These are phyloP conservation scores for Circinella umbellata DNA, from an alignment of 371 early-diverging fungal genomes.

Conservation along the genomic window DNA sequence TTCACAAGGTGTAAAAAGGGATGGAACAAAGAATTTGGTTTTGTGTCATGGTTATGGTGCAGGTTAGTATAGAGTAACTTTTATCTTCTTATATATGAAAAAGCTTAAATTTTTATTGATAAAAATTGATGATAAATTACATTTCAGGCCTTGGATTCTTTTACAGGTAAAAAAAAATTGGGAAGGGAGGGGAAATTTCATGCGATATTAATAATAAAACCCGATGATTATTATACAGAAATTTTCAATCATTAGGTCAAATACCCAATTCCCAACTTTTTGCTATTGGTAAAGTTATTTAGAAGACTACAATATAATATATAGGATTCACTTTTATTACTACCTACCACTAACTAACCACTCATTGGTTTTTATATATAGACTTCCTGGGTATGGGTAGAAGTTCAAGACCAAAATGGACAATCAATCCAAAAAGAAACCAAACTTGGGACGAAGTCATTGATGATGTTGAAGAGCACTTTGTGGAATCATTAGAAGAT, in stretches of 20 bases:
- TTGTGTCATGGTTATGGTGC: constrained; percentile 93
- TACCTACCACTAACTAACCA: background rate
- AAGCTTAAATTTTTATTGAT: background rate
- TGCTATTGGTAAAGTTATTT: constrained; percentile 54
- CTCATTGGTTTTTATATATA: background rate
- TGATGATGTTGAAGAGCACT: constrained; percentile 78
- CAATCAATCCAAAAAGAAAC: constrained; percentile 34
- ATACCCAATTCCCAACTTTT: constrained; percentile 74
- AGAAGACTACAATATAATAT: background rate
- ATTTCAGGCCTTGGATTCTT: constrained; percentile 76
- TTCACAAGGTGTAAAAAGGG: constrained; percentile 12
- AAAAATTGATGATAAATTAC: background rate
- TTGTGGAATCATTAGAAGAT: constrained; percentile 89
- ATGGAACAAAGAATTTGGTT: constrained; percentile 63
- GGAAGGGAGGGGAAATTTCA: background rate
- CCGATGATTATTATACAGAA: constrained; percentile 37
- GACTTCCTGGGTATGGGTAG: constrained; percentile 94
- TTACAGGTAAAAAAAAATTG: constrained; percentile 47
- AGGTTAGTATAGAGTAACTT: constrained; percentile 39
- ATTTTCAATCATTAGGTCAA: constrained; percentile 72
- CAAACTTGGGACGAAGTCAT: constrained; percentile 56
- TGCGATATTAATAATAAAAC: background rate
- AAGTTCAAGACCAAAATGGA: constrained; percentile 77
- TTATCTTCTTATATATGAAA: background rate
- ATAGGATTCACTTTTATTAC: background rate